phyloP scores from a whole-genome alignment of 345 rosid species.

The Ceriops zippeliana region DNA sequence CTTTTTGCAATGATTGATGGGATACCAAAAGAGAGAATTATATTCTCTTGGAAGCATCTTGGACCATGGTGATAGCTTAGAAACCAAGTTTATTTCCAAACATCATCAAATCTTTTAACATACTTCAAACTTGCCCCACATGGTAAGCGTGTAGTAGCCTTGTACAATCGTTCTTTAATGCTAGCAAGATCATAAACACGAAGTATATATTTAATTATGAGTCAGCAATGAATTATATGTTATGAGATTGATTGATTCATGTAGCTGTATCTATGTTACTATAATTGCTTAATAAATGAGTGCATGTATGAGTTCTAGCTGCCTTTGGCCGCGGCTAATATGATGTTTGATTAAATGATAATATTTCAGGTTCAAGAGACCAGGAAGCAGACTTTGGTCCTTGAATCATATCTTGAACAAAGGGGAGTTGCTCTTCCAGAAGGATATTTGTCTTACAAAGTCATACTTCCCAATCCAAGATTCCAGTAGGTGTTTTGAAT shows the following conservation, averaged over 20 bases:
- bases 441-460: constrained; percentile 77
- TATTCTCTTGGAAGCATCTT: too few species aligned
- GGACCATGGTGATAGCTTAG: too few species aligned
- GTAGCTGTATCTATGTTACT: neutral
- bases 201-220: too few species aligned
- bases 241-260: neutral
- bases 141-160: too few species aligned
- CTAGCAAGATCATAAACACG: too few species aligned
- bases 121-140: too few species aligned
- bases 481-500: constrained; percentile 47
- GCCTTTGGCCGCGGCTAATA: neutral
- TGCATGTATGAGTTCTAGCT: neutral
- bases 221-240: too few species aligned
- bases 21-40: too few species aligned
- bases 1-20: too few species aligned
- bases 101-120: too few species aligned
- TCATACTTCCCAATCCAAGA: constrained; percentile 81
- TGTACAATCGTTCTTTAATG: too few species aligned
- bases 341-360: neutral
- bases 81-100: too few species aligned
- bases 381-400: constrained; percentile 59
- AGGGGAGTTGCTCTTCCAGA: constrained; percentile 75
- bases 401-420: constrained; percentile 86
- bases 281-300: neutral
- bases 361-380: constrained; percentile 54